Conservation (phyloP, 768 basidiomycete genomes). For the Boletus rubescentipes region DNA sequence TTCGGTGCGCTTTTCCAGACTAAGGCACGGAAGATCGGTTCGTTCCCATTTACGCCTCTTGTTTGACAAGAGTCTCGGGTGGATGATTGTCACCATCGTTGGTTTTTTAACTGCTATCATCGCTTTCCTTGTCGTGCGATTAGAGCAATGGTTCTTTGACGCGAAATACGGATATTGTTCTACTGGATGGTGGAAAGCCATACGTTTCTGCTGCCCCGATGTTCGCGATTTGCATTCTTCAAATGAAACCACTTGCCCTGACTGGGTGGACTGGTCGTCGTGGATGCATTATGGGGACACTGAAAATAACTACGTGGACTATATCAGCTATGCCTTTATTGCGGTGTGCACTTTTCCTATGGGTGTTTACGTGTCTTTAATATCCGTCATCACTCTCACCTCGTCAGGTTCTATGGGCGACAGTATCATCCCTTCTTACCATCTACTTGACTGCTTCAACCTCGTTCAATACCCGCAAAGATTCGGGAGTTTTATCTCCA, state of each 20-base stretch:
- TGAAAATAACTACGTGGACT: constrained; percentile 53
- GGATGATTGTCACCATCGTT: constrained; percentile 87
- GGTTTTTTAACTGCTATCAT: constrained; percentile 83
- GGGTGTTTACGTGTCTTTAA: neutral
- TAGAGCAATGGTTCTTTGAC: constrained; percentile 90
- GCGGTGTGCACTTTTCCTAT: constrained; percentile 59
- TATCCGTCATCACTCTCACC: neutral
- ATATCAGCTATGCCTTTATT: constrained; percentile 65
- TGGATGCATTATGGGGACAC: constrained; percentile 12
- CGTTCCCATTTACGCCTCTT: constrained; percentile 62
- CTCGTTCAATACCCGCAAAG: constrained; percentile 85
- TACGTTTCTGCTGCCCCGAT: constrained; percentile 76
- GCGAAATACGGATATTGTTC: constrained; percentile 88
- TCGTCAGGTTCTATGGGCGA: constrained; percentile 67
- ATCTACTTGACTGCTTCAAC: constrained; percentile 86
- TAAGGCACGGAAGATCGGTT: constrained; percentile 68
- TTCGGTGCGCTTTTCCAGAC: constrained; percentile 72
- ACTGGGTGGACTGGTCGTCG: constrained; percentile 76
- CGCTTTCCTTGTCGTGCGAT: constrained; percentile 83
- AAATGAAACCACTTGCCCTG: constrained; percentile 47
- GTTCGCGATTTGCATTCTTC: constrained; percentile 11
- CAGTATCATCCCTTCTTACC: constrained; percentile 75
- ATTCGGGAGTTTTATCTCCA: constrained; percentile 67
- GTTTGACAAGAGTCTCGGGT: constrained; percentile 79
- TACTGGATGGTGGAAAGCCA: constrained; percentile 67